Base-by-base conservation (phyloP, 495 filamentous ascomycete species). In the Talaromyces nanjingensis region DNA sequence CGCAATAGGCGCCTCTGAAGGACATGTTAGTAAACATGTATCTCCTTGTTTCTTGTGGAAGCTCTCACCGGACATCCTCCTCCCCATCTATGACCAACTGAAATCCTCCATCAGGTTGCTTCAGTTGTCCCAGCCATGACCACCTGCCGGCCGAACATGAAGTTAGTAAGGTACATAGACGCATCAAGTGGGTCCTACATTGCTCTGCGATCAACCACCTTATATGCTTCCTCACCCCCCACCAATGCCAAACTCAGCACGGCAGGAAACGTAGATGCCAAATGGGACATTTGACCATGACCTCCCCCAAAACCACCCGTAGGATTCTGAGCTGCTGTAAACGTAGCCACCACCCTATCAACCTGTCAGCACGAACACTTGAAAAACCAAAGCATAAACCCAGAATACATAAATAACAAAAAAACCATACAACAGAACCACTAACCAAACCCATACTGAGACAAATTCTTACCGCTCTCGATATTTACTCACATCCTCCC, bases 261-360 rank as follows among this genome's bases (percentile, higher is more conserved):
- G 31, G 88, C 84, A 18, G 92, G 90, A 79, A 98, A 98, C 1
- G 87, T 89, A n/a, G 90, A 83, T 24, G 93, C 93, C 65, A 91
- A 77, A 74, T 98, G 94, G 12, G 91, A 91, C 64, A 83, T 79
- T 71, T 98, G 96, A 49, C 92, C 90, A 73, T 90, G 87, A n/a
- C 94, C 93, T 56, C 94, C 94, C 27, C 94, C 96, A 74, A 97
- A 97, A 6, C 94, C 94, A 7, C 94, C 94, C 16, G 78, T 81
- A 31, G 79, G 70, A 72, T 98, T 94, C 75, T 97, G 96, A 72
- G 92, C 87, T 11, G 90, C 82, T 31, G 80, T 78, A 22, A 94
- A 84, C 1, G 92, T 94, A 49, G 83, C 75, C 18, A 88, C 80
- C 7, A 96, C 77, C 25, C 87, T 87, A 68, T 63, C 37, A 34